phyloP scores from a whole-genome alignment of 768 basidiomycete species.

The Tulasnella sp. region DNA sequence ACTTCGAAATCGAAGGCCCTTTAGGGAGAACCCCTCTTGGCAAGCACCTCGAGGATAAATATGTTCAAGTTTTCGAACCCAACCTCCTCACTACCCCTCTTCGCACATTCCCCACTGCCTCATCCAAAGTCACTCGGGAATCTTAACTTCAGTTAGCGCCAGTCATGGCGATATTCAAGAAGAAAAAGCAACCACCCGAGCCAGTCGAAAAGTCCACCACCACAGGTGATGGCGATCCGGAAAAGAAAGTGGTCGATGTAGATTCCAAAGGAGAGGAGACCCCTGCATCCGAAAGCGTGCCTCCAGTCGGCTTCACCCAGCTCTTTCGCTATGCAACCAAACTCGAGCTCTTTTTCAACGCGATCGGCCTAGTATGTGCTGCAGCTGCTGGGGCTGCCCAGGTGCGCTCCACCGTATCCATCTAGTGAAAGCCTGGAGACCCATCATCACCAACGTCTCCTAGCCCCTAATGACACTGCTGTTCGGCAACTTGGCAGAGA shows the following conservation, averaged over 20 bases:
- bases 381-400: conserved; percentile 31
- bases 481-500: conserved; percentile 36
- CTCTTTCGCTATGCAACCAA: conserved; percentile 41
- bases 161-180: neutral
- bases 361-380: conserved; percentile 42
- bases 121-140: neutral
- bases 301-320: conserved; percentile 33
- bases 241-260: neutral
- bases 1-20: too few relatives aligned
- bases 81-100: neutral
- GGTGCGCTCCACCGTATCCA: conserved; percentile 32
- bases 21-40: neutral
- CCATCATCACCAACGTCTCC: neutral
- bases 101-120: neutral
- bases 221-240: neutral
- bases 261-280: neutral
- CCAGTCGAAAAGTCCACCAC: neutral
- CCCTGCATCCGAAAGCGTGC: neutral
- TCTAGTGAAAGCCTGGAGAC: neutral
- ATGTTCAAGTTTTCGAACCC: neutral
- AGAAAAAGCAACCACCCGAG: neutral
- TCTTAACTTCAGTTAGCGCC: neutral
- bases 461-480: conserved; percentile 35
- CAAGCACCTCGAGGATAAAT: neutral
- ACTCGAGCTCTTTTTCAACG: conserved; percentile 36